These are phyloP conservation scores for Fusarium sp. DNA, from an alignment of 2,329 filamentous ascomycete species.

Conservation along the genomic window DNA sequence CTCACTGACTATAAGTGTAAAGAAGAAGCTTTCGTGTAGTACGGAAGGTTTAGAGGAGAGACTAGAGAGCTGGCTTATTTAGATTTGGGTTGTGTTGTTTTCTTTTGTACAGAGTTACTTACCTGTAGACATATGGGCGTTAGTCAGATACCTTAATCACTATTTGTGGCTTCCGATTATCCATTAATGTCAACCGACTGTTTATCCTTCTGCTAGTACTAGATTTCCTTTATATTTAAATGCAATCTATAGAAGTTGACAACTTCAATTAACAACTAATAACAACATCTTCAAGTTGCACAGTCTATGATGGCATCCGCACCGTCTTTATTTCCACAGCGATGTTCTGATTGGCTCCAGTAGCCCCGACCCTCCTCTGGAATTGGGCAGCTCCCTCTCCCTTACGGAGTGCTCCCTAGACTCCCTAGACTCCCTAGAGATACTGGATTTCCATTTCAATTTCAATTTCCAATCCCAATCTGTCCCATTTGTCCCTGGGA, in stretches of 20 bases:
- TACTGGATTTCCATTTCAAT: constrained; percentile 17
- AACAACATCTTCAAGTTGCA: constrained; percentile 2
- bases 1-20: constrained; percentile 2
- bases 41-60: not conserved
- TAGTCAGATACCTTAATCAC: not conserved
- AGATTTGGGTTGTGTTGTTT: not conserved
- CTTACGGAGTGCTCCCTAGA: constrained; percentile 9
- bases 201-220: not conserved
- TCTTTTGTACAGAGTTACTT: too few species aligned
- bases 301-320: constrained; percentile 14
- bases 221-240: not conserved
- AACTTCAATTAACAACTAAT: not conserved
- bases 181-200: too few species aligned
- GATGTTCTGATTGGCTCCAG: constrained; percentile 26
- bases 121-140: too few species aligned
- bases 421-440: not conserved
- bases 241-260: not conserved
- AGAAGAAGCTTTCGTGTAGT: not conserved
- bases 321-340: constrained; percentile 10
- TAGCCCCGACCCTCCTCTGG: constrained; percentile 17
- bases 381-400: constrained; percentile 39
- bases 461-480: constrained; percentile 4
- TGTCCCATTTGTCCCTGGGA: constrained; percentile 21
- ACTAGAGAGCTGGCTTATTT: constrained; percentile 30
- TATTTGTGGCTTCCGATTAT: too few species aligned